Evolutionary conservation across 177 flowering plant species (phyloP), one percentile per base, ranked within the genome.

Genomic region (Vitis hybrid): DNA sequence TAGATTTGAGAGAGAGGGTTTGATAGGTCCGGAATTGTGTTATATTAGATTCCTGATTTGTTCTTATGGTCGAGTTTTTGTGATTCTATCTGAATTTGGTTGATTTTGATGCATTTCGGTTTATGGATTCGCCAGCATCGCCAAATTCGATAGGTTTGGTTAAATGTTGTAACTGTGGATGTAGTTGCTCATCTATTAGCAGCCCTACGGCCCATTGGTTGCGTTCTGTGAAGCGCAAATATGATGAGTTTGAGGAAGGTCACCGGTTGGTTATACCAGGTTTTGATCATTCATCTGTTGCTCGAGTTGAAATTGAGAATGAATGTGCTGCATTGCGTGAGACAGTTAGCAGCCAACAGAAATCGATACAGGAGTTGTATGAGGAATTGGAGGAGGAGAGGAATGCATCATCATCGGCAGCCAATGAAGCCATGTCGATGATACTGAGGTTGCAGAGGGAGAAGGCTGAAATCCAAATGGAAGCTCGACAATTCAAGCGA

Each of bases 391-490:
- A 95, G 10, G 96, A 93, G 83, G 99, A 95, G 83, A 84, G 99
- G 64, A 91, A 86, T 79, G 98, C 99, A 8, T 73, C 98, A 0
- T 78, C 99, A 0, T 84, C 97, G 1, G 99, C 99, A 18, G 92
- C 99, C 13, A 89, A 82, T 70, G 98, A 95, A 81, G 92, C 98
- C 56, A 91, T 95, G 98, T 89, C 94, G 0, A 91, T 95, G 99
- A 95, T 95, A 14, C 74, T 93, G 83, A 88, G 96, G 84, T 78
- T 95, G 83, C 98, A 95, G 80, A 87, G 94, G 78, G 97, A 95
- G 79, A 95, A 95, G 77, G 98, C 99, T 14, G 98, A 91, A 82
- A 67, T 85, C 56, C 89, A 87, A 65, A 89, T 95, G 99, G 98
- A 93, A 68, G 74, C 82, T 0, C 79, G 96, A 21, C 99, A 95